Percentiles rank a stretch among this genome's conserved stretches.
phyloP scores from a whole-genome alignment of 2,329 filamentous ascomycete species.

The Metarhizium guizhouense region DNA sequence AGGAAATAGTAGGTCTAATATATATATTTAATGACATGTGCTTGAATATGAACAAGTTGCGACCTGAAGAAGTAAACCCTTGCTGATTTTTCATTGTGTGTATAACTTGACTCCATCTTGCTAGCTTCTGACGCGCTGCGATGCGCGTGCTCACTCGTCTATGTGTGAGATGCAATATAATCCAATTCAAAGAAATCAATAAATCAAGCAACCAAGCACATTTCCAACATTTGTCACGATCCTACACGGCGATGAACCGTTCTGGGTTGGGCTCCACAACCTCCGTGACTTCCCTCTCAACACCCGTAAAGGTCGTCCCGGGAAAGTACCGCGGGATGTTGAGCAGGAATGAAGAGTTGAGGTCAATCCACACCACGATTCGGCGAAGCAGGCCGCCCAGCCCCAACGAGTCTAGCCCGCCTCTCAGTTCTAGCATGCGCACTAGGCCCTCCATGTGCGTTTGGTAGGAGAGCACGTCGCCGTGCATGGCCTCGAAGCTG shows the following conservation, averaged over 20 bases:
- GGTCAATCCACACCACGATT: conserved; percentile 37
- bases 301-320: conserved; percentile 14
- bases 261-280: conserved; percentile 22
- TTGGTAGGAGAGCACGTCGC: conserved; percentile 29
- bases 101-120: too few relatives aligned
- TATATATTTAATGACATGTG: conserved; percentile 17
- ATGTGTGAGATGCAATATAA: too few relatives aligned
- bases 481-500: conserved; percentile 42
- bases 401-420: too few relatives aligned
- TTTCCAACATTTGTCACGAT: too few relatives aligned
- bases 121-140: too few relatives aligned
- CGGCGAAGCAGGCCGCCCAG: conserved; percentile 28
- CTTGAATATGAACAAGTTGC: conserved; percentile 4
- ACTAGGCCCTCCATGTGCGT: conserved; percentile 38
- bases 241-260: conserved; percentile 14
- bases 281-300: conserved; percentile 2
- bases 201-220: too few relatives aligned
- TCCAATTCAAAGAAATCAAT: too few relatives aligned
- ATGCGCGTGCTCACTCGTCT: too few relatives aligned
- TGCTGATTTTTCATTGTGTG: too few relatives aligned
- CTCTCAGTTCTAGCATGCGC: conserved; percentile 32
- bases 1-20: not conserved
- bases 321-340: conserved; percentile 23
- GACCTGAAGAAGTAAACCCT: too few relatives aligned
- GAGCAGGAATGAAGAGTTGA: conserved; percentile 28